Evolutionary conservation across 2,329 filamentous ascomycete species (phyloP).

Genomic region (Fusarium brevicatenulatum): DNA sequence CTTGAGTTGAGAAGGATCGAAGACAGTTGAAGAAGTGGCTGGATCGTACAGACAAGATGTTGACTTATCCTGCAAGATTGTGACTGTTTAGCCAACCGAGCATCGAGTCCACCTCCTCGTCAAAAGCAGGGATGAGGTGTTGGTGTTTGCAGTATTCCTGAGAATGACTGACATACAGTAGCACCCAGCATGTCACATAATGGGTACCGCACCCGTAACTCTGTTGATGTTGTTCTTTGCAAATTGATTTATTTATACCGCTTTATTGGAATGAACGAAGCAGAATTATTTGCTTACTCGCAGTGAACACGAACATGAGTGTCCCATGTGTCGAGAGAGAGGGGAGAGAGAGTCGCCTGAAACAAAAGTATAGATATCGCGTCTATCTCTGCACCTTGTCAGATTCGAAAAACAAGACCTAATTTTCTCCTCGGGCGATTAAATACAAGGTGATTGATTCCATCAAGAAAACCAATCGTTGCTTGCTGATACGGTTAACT

Average conservation of each 20-base stretch:
- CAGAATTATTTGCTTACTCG: conserved; percentile 10
- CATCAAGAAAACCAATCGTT: background rate
- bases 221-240: background rate
- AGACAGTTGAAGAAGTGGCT: background rate
- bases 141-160: conserved; percentile 17
- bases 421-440: background rate
- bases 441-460: background rate
- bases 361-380: background rate
- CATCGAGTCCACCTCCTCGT: conserved; percentile 15
- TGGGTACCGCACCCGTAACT: background rate
- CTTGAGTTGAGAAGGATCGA: background rate
- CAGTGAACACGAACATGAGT: conserved; percentile 16
- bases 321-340: background rate
- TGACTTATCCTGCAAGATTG: background rate
- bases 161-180: conserved; percentile 19
- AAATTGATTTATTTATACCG: conserved; percentile 14
- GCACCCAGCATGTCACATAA: conserved; percentile 1
- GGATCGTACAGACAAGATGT: background rate
- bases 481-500: background rate
- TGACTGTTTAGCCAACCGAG: background rate
- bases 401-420: background rate
- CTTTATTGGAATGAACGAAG: conserved; percentile 10
- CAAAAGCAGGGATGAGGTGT: background rate
- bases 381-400: background rate
- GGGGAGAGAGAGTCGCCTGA: background rate